Percentiles rank a stretch among this genome's conserved stretches.
Evolutionary conservation across 2,329 filamentous ascomycete genomes (phyloP).

Genomic region (Chrysosporium queenslandicum): DNA sequence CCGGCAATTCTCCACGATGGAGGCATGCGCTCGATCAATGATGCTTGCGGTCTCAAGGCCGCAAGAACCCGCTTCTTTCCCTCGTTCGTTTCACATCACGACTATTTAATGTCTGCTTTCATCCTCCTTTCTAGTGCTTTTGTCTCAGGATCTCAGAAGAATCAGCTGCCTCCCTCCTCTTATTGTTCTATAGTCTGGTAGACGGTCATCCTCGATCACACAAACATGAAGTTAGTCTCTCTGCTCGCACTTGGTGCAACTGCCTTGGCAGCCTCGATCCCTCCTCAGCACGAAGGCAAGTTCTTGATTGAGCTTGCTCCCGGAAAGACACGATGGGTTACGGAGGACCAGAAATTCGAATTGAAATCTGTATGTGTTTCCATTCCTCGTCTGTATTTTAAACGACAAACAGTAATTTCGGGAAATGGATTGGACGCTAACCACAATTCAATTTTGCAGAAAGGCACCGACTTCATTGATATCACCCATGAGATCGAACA

Average conservation of each 20-base stretch:
- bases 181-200: neutral
- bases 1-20: neutral
- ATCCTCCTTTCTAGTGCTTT: neutral
- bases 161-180: neutral
- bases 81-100: neutral
- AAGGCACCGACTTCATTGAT: conserved; percentile 85
- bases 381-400: neutral
- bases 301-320: conserved; percentile 75
- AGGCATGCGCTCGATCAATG: neutral
- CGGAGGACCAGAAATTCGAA: conserved; percentile 91
- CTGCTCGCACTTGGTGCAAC: conserved; percentile 27
- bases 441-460: conserved; percentile 38
- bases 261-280: conserved; percentile 27
- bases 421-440: neutral
- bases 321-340: conserved; percentile 74
- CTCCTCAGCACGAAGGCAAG: conserved; percentile 31
- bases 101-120: neutral
- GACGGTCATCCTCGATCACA: neutral
- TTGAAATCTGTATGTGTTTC: conserved; percentile 56
- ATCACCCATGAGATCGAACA: conserved; percentile 60
- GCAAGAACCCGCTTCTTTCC: conserved; percentile 6
- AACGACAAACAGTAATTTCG: no score
- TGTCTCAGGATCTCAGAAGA: neutral
- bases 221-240: conserved; percentile 30
- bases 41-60: neutral